These are phyloP conservation scores for Lathyrus tuberosus DNA, from an alignment of 306 rosid genomes.

Conservation along the genomic window DNA sequence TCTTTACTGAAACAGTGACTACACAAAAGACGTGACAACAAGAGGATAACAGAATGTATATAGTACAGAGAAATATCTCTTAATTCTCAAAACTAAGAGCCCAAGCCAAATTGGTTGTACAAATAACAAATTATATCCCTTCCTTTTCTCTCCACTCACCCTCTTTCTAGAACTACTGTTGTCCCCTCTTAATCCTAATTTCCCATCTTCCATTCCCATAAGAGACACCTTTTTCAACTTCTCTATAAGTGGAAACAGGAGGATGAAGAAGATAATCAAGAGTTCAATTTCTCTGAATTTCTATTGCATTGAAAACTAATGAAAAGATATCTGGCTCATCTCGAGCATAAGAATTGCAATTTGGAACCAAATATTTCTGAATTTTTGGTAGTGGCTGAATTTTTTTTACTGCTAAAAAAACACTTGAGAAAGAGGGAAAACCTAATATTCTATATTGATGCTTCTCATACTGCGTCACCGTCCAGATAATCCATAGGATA, in stretches of 20 bases:
- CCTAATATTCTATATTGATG: neutral
- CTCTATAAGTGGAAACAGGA: neutral
- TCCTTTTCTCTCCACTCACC: neutral
- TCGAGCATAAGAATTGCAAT: neutral
- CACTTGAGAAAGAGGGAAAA: neutral
- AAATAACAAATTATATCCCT: neutral
- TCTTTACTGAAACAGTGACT: neutral
- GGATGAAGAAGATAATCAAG: neutral
- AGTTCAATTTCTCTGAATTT: conserved; percentile 13
- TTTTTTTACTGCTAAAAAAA: neutral
- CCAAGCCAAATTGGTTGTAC: neutral
- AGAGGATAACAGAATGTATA: neutral
- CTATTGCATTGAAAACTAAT: conserved; percentile 2
- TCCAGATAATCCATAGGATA: no score
- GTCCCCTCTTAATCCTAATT: neutral
- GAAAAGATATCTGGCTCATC: neutral
- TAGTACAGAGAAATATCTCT: neutral
- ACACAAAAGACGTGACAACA: neutral
- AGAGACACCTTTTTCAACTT: neutral
- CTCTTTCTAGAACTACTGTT: neutral
- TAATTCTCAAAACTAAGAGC: neutral
- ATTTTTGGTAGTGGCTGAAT: neutral
- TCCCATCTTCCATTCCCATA: neutral
- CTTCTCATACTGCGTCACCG: conserved; percentile 1
- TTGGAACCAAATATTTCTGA: neutral